Evolutionary conservation across 306 rosid genomes (phyloP).

Genomic region (Vigna trinervia): DNA sequence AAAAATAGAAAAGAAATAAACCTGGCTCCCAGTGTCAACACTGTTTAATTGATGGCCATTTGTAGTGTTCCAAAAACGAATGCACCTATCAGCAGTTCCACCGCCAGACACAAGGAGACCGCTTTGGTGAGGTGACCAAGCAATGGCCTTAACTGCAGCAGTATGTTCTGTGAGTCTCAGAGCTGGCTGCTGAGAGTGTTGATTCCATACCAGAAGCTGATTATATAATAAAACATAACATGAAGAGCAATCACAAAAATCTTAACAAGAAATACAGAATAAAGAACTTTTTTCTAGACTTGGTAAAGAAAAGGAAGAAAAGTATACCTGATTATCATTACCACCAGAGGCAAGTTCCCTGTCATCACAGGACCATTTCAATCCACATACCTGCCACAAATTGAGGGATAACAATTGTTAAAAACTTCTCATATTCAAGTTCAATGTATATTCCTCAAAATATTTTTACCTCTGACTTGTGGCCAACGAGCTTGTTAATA

Average conservation of each 20-base stretch:
- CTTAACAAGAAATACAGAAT: not conserved
- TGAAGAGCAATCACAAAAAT: not conserved
- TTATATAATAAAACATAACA: slow-evolving; percentile 37
- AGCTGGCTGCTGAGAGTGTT: slow-evolving; percentile 88
- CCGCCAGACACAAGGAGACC: slow-evolving; percentile 96
- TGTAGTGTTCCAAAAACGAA: slow-evolving; percentile 99
- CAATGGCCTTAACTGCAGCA: slow-evolving; percentile 98
- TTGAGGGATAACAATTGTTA: slow-evolving; percentile 14
- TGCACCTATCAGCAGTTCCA: slow-evolving; percentile 97
- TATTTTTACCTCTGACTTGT: slow-evolving; percentile 88
- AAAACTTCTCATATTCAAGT: slow-evolving; percentile 28
- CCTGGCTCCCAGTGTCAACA: slow-evolving; percentile 99
- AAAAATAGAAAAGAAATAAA: slow-evolving; percentile 31
- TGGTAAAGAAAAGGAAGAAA: not conserved
- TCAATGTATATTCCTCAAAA: not conserved
- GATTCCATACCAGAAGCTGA: slow-evolving; percentile 97
- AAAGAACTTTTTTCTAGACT: not conserved
- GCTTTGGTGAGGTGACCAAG: slow-evolving; percentile 99
- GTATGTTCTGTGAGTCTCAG: slow-evolving; percentile 90
- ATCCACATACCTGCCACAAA: slow-evolving; percentile 74
- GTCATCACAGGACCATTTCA: slow-evolving; percentile 98
- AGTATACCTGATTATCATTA: slow-evolving; percentile 91
- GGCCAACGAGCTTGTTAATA: slow-evolving; percentile 85
- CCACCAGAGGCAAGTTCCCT: slow-evolving; percentile 99
- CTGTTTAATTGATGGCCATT: slow-evolving; percentile 88